These are phyloP conservation scores for Annulohypoxylon maeteangense DNA, from an alignment of 495 filamentous ascomycete species.

Conservation along the genomic window DNA sequence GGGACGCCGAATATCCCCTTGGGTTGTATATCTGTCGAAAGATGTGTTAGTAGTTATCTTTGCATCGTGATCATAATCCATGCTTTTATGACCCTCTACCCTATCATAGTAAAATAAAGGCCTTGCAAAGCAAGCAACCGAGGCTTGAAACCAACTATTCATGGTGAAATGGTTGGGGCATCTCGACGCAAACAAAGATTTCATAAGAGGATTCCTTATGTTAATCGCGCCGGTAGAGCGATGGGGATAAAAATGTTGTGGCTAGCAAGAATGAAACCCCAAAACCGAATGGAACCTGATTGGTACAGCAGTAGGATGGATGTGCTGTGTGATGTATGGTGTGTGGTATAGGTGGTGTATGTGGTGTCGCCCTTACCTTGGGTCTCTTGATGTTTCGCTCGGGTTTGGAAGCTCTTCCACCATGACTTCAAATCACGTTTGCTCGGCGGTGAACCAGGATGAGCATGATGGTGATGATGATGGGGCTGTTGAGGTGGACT, in stretches of 20 bases:
- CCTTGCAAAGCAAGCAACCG: background rate
- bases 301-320: slow-evolving; percentile 11
- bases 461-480: slow-evolving; percentile 29
- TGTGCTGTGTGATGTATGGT: background rate
- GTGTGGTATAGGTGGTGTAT: background rate
- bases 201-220: background rate
- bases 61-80: background rate
- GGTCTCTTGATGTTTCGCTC: slow-evolving; percentile 76
- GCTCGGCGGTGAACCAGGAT: slow-evolving; percentile 69
- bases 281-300: slow-evolving; percentile 33
- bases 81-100: slow-evolving; percentile 35
- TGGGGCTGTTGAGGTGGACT: slow-evolving; percentile 41
- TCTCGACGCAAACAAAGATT: background rate
- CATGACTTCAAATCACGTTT: slow-evolving; percentile 87
- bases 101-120: slow-evolving; percentile 21
- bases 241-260: slow-evolving; percentile 7
- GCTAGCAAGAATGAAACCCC: slow-evolving; percentile 23
- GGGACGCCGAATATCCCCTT: slow-evolving; percentile 91
- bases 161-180: background rate
- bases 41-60: slow-evolving; percentile 30
- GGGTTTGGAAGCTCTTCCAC: slow-evolving; percentile 90
- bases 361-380: slow-evolving; percentile 67
- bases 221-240: slow-evolving; percentile 6
- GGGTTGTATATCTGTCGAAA: slow-evolving; percentile 50
- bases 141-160: background rate